Evolutionary conservation across 306 rosid genomes (phyloP).

Genomic region (Castanea mollissima): DNA sequence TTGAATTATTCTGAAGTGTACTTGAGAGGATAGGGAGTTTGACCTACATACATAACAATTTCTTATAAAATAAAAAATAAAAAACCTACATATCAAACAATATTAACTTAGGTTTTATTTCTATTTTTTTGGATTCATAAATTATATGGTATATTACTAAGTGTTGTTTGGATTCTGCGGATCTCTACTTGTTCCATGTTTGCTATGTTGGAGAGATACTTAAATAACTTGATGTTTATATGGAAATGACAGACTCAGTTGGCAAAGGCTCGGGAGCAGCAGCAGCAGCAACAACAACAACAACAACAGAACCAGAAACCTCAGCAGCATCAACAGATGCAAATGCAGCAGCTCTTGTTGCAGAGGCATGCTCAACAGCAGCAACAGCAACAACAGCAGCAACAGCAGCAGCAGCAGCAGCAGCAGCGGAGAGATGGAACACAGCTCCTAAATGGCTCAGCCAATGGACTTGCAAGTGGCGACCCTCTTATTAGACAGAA

Average conservation of each 20-base stretch:
- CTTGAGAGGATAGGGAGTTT: neutral
- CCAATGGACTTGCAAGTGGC: slow-evolving; percentile 34
- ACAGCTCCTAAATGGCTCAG: slow-evolving; percentile 35
- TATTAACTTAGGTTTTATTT: neutral
- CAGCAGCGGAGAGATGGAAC: slow-evolving; percentile 43
- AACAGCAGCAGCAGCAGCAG: slow-evolving; percentile 4
- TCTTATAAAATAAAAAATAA: neutral
- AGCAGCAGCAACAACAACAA: slow-evolving; percentile 31
- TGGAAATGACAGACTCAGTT: slow-evolving; percentile 43
- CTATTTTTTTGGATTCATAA: neutral
- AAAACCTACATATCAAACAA: neutral
- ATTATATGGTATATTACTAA: slow-evolving; percentile 5
- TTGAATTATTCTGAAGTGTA: neutral
- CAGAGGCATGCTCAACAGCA: slow-evolving; percentile 52
- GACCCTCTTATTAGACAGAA: slow-evolving; percentile 48
- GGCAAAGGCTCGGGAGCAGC: slow-evolving; percentile 48
- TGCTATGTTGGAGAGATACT: slow-evolving; percentile 6
- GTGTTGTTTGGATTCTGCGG: slow-evolving; percentile 11
- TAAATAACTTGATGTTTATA: slow-evolving; percentile 12
- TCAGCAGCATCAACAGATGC: slow-evolving; percentile 43
- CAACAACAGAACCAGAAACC: slow-evolving; percentile 37
- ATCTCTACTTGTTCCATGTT: slow-evolving; percentile 6
- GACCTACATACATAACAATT: neutral
- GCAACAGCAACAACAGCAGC: slow-evolving; percentile 6
- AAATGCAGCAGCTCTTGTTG: slow-evolving; percentile 40